Base-by-base conservation (phyloP, 2,329 filamentous ascomycete genomes). In the Juglanconis juglandina region DNA sequence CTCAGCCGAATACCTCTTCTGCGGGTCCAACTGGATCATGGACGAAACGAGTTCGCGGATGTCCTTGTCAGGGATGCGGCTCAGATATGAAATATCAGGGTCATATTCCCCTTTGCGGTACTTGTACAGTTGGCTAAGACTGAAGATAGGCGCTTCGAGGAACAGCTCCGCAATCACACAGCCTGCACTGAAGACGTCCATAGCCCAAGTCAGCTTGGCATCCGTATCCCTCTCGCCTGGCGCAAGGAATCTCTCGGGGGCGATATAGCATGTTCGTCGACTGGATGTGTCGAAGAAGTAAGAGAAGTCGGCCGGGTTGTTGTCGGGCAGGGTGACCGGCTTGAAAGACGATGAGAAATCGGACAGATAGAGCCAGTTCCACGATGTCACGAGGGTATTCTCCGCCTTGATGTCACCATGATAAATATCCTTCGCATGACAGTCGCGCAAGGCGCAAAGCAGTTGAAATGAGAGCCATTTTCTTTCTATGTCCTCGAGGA, bases 341-440 rank as follows among this genome's bases (percentile, higher is more conserved):
- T 99, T 99, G 78, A 96, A 98, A 0, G 91, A 89, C 0, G 94
- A 92, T 4, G 94, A 96, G 73, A 98, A 99, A 73, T 99, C 95
- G n/a, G 93, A 89, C 42, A 99, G 82, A 72, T 98, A 99, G 2
- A 99, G 82, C 95, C 96, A 99, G 77, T 98, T 97, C 95, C 95
- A 99, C 6, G 95, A 98, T 0, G 95, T 99, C 54, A 99, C 94
- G 52, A 99, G 80, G 41, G 96, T 87, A 69, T 99, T 99, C 75
- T 99, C 94, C 1, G 94, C 95, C 79, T 99, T 99, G 79, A 99
- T 98, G 71, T 99, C 96, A 60, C 95, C 96, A 72, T 99, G 95
- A 72, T 93, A 98, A 55, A 99, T 82, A 68, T 96, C 91, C 51
- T 89, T 84, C 34, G 89, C 82, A 73, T 99, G 95, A 68, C 92